These are phyloP conservation scores for Glycyrrhiza uralensis DNA, from an alignment of 306 rosid genomes.

Conservation along the genomic window DNA sequence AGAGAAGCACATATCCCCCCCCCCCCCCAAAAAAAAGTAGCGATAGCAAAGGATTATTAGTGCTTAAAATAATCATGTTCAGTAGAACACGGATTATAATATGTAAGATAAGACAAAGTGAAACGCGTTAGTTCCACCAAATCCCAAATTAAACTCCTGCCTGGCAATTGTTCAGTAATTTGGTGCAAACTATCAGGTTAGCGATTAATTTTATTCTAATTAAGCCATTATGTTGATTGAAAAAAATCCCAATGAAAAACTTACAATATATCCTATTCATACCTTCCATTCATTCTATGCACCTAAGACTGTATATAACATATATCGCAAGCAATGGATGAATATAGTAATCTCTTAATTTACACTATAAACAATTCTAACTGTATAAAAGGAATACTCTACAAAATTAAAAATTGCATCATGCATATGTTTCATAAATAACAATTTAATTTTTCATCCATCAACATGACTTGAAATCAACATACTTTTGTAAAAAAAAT, in stretches of 20 bases:
- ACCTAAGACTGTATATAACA: too few relatives aligned
- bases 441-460: too few relatives aligned
- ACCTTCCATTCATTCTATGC: background rate
- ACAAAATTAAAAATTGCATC: background rate
- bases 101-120: slow-evolving; percentile 29
- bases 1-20: slow-evolving; percentile 20
- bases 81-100: slow-evolving; percentile 24
- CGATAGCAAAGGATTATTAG: background rate
- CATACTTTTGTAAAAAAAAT: too few relatives aligned
- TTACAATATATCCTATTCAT: too few relatives aligned
- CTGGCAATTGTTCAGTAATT: slow-evolving; percentile 24
- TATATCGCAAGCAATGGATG: too few relatives aligned
- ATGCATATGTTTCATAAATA: background rate
- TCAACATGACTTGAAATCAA: too few relatives aligned
- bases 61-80: slow-evolving; percentile 32
- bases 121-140: slow-evolving; percentile 64
- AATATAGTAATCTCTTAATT: too few relatives aligned
- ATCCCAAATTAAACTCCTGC: slow-evolving; percentile 50
- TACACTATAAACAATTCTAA: too few relatives aligned
- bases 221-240: slow-evolving; percentile 22
- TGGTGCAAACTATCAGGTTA: slow-evolving; percentile 22
- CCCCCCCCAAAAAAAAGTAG: background rate
- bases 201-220: slow-evolving; percentile 30
- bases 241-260: background rate
- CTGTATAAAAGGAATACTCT: too few relatives aligned